Evolutionary conservation across 805 yeast species (phyloP).

Genomic region (Phaffomyces antillensis): DNA sequence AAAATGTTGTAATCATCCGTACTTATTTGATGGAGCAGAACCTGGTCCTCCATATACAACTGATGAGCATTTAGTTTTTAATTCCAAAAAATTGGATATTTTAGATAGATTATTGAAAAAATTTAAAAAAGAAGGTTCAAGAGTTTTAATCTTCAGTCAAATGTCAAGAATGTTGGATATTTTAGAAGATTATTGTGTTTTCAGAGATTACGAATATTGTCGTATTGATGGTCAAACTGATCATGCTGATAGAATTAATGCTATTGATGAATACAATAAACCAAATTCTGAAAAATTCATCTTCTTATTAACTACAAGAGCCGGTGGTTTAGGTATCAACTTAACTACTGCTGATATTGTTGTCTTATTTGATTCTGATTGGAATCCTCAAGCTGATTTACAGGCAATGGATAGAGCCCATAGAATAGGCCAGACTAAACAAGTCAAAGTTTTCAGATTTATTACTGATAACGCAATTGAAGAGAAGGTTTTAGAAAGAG

Average conservation of each 20-base stretch:
- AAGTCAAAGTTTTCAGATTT: conserved; percentile 71
- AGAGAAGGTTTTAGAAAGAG: conserved; percentile 75
- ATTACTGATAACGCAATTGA: conserved; percentile 80
- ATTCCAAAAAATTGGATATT: conserved; percentile 65
- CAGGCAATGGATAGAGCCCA: conserved; percentile 91
- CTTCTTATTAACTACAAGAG: conserved; percentile 76
- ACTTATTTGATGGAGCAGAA: conserved; percentile 79
- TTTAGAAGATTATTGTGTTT: conserved; percentile 69
- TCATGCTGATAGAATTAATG: conserved; percentile 65
- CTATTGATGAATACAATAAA: conserved; percentile 75
- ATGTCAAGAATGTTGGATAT: conserved; percentile 81
- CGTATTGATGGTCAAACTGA: conserved; percentile 82
- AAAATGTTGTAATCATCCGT: conserved; percentile 83
- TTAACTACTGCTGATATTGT: conserved; percentile 77
- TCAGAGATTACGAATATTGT: conserved; percentile 64
- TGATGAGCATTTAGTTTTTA: conserved; percentile 72
- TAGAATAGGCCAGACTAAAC: conserved; percentile 81
- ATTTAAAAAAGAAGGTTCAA: conserved; percentile 59
- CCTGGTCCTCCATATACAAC: conserved; percentile 88
- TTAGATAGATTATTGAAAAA: conserved; percentile 60
- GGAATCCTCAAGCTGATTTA: conserved; percentile 87
- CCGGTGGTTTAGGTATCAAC: conserved; percentile 86
- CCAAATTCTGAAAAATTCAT: conserved; percentile 67
- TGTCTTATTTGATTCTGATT: conserved; percentile 69
- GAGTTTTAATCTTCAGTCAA: conserved; percentile 75